A percentile compares a stretch with the other conserved stretches of the same genome.
Evolutionary conservation across 305 asterid genomes (phyloP).

Genomic region (Caryopteris hybrid): DNA sequence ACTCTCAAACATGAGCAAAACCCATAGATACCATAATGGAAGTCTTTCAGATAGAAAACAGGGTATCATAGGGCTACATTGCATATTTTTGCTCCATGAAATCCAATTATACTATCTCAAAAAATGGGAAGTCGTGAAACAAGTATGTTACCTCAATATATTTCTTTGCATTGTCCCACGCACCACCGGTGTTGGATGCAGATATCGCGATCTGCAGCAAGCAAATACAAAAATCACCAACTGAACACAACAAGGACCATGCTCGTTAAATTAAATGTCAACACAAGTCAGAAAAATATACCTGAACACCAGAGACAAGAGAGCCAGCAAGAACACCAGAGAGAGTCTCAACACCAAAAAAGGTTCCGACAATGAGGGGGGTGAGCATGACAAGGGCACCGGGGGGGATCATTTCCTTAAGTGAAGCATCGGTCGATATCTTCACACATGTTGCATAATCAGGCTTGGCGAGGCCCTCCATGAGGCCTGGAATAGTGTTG

Average conservation of each 20-base stretch:
- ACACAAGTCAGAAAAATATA: constrained; percentile 19
- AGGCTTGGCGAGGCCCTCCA: constrained; percentile 80
- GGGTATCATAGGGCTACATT: too few species aligned
- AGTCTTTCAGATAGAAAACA: too few species aligned
- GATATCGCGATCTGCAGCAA: constrained; percentile 73
- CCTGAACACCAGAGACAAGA: constrained; percentile 93
- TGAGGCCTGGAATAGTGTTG: constrained; percentile 80
- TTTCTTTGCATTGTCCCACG: too few species aligned
- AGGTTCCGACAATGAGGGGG: constrained; percentile 82
- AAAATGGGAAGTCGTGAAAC: neutral
- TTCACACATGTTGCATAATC: constrained; percentile 92
- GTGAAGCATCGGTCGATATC: constrained; percentile 89
- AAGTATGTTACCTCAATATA: constrained; percentile 67
- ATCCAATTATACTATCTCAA: too few species aligned
- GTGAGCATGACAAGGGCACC: too few species aligned
- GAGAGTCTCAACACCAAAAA: constrained; percentile 93
- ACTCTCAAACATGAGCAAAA: too few species aligned
- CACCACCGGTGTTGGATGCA: constrained; percentile 92
- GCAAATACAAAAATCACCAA: too few species aligned
- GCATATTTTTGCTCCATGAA: too few species aligned
- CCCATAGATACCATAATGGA: too few species aligned
- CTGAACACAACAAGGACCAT: too few species aligned
- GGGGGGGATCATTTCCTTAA: constrained; percentile 93
- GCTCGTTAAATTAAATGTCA: too few species aligned
- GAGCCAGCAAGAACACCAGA: constrained; percentile 94